These are phyloP conservation scores for Penicillium polonicum DNA, from an alignment of 2,329 filamentous ascomycete species.

Conservation along the genomic window DNA sequence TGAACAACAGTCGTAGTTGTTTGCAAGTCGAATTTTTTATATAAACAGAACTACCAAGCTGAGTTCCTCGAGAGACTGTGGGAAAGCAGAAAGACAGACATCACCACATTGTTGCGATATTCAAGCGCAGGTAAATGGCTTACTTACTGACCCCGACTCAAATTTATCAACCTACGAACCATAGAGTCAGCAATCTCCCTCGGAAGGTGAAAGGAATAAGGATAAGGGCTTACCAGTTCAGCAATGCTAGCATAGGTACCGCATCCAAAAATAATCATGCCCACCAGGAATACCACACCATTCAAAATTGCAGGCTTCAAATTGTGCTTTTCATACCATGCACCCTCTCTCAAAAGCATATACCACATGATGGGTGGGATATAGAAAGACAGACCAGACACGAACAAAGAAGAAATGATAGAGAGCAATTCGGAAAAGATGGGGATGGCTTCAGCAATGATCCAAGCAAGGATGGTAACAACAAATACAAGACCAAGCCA, in stretches of 20 bases:
- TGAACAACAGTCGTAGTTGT: not conserved
- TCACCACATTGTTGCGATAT: not conserved
- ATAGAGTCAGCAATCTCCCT: not conserved
- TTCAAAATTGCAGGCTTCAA: slow-evolving; percentile 9
- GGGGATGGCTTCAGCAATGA: slow-evolving; percentile 19
- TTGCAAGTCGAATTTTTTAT: not conserved
- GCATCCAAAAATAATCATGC: slow-evolving; percentile 16
- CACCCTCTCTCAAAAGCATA: slow-evolving; percentile 6
- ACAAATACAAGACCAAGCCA: slow-evolving; percentile 12
- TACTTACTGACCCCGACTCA: slow-evolving; percentile 4
- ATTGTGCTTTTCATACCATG: slow-evolving; percentile 9
- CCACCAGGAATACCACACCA: slow-evolving; percentile 14
- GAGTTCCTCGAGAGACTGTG: not conserved
- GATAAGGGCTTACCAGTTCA: slow-evolving; percentile 11
- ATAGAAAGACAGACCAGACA: slow-evolving; percentile 8
- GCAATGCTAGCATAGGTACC: slow-evolving; percentile 17
- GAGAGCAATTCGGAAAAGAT: slow-evolving; percentile 19
- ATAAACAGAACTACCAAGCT: not conserved
- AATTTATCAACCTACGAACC: not conserved
- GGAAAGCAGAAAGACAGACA: not conserved
- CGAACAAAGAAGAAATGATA: slow-evolving; percentile 8
- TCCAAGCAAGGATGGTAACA: slow-evolving; percentile 15
- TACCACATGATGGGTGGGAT: slow-evolving; percentile 12
- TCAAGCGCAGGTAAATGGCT: slow-evolving; percentile 10
- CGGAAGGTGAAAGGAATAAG: not conserved